phyloP scores from a whole-genome alignment of 2,329 filamentous ascomycete species.

The Ceratocystis ficicola region DNA sequence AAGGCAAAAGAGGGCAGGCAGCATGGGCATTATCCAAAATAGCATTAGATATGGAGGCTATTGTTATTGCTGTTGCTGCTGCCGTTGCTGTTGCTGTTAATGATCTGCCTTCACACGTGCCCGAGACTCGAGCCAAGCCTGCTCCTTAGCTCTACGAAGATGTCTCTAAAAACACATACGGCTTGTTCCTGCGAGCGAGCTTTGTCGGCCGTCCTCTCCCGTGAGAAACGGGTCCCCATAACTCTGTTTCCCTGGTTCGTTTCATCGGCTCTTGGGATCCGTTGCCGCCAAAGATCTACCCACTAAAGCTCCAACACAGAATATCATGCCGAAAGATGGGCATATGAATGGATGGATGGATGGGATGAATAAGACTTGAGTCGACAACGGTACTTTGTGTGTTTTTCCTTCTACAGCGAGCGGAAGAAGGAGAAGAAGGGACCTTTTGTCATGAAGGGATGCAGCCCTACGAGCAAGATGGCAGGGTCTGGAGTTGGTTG shows the following conservation, averaged over 20 bases:
- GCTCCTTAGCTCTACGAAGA: not conserved
- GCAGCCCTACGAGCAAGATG: constrained; percentile 11
- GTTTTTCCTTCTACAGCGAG: not conserved
- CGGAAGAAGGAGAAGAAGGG: constrained; percentile 9
- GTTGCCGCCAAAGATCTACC: constrained; percentile 1
- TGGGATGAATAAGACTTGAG: constrained; percentile 11
- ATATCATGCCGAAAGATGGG: constrained; percentile 10
- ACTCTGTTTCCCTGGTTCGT: constrained; percentile 11
- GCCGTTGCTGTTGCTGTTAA: no score
- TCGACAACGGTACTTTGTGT: constrained; percentile 7
- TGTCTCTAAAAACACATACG: not conserved
- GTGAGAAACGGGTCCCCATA: constrained; percentile 2
- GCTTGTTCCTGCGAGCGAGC: not conserved
- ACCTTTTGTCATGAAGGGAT: constrained; percentile 15
- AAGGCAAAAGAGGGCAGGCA: not conserved
- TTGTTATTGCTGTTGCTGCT: no score
- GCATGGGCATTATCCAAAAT: not conserved
- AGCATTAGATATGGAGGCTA: no score
- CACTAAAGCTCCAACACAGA: not conserved
- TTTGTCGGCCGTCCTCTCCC: not conserved
- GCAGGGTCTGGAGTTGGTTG: constrained; percentile 10
- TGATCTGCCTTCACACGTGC: no score
- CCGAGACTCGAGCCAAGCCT: not conserved
- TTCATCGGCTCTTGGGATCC: not conserved
- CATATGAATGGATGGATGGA: constrained; percentile 6